A percentile compares a stretch with the other conserved stretches of the same genome.
Evolutionary conservation across 129 eudicot species (phyloP).

Genomic region (Saussurea involucrata): DNA sequence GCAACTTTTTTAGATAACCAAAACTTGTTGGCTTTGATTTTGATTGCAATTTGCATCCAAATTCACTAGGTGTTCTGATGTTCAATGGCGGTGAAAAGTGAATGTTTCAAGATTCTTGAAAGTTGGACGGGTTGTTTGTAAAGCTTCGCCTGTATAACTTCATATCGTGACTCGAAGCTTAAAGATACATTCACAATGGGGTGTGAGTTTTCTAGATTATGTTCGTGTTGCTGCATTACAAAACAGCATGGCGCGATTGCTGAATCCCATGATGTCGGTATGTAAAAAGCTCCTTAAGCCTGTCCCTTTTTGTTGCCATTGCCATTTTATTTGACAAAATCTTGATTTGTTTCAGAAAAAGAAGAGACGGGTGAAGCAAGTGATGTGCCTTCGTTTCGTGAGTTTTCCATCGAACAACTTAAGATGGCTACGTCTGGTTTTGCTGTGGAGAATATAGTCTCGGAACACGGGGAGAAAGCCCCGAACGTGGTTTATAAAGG

Average conservation of each 20-base stretch:
- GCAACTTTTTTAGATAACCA: background rate
- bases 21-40: background rate
- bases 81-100: background rate
- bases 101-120: background rate
- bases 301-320: background rate
- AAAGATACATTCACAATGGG: constrained; percentile 43
- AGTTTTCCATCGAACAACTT: constrained; percentile 64
- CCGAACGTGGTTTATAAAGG: constrained; percentile 94
- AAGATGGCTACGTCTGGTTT: constrained; percentile 81
- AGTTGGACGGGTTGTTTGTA: constrained; percentile 10
- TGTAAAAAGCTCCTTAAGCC: background rate
- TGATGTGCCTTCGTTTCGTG: constrained; percentile 64
- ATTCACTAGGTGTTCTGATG: background rate
- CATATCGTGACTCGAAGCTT: constrained; percentile 5
- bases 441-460: constrained; percentile 82
- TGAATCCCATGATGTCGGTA: constrained; percentile 46
- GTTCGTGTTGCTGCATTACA: constrained; percentile 51
- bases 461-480: constrained; percentile 94
- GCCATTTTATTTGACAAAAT: background rate
- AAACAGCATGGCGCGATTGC: constrained; percentile 44
- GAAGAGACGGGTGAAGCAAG: constrained; percentile 56
- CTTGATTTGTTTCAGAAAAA: constrained; percentile 33
- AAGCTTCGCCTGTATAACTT: constrained; percentile 8
- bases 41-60: background rate
- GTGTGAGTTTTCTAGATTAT: constrained; percentile 52